Percentiles rank a stretch among this genome's conserved stretches.
These are phyloP conservation scores for Zalaria obscura DNA, from an alignment of 2,329 filamentous ascomycete genomes.

Conservation along the genomic window DNA sequence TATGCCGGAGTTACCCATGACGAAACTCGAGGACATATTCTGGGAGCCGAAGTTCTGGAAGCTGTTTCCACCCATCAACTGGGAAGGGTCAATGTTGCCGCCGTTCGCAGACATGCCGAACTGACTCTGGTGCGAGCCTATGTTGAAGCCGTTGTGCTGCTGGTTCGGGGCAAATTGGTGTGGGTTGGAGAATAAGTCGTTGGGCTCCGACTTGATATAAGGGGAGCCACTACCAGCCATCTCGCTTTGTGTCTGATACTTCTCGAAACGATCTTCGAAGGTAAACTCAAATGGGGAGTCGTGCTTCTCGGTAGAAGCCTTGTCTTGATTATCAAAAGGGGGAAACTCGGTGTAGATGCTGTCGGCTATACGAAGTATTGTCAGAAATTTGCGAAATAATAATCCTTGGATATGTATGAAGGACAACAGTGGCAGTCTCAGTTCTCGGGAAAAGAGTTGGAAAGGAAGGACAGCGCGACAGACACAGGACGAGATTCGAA, in stretches of 20 bases:
- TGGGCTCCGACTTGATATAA: constrained; percentile 55
- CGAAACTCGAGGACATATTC: constrained; percentile 57
- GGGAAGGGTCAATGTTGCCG: constrained; percentile 8
- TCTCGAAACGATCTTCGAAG: constrained; percentile 15
- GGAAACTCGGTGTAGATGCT: constrained; percentile 18
- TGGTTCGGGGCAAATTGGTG: constrained; percentile 16
- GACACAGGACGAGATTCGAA: too few relatives aligned
- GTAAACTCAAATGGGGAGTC: constrained; percentile 20
- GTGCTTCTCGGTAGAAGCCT: constrained; percentile 13
- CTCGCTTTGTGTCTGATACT: constrained; percentile 8
- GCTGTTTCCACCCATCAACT: constrained; percentile 37
- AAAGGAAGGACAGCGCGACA: too few relatives aligned
- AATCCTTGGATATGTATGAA: too few relatives aligned
- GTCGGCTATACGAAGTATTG: constrained; percentile 2
- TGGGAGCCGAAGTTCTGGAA: constrained; percentile 42
- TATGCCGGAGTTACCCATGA: constrained; percentile 63
- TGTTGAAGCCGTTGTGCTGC: constrained; percentile 6
- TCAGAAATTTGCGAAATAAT: too few relatives aligned
- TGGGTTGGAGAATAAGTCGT: constrained; percentile 44
- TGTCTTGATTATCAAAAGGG: constrained; percentile 16
- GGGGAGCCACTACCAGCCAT: constrained; percentile 45
- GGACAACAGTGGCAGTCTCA: too few relatives aligned
- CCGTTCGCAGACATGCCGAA: constrained; percentile 3
- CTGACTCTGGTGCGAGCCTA: constrained; percentile 10
- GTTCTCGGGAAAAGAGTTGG: too few relatives aligned